Evolutionary conservation across 768 basidiomycete species (phyloP), one percentile per base, ranked within the genome.

Genomic region (Pisolithus tinctorius): DNA sequence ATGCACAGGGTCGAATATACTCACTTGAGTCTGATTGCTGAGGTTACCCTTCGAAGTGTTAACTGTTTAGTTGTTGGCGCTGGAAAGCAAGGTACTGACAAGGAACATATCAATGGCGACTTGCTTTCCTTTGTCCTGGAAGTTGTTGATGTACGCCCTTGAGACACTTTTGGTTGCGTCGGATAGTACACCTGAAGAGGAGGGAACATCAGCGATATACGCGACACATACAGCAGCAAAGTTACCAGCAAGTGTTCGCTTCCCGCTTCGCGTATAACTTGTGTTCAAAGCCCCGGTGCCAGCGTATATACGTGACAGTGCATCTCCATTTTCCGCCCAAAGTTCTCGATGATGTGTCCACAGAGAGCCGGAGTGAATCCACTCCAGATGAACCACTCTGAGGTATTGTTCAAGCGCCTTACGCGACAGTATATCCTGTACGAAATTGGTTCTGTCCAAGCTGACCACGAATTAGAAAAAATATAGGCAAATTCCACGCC

Each of bases 241-340:
- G 71, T 13, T 60, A 86, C 88, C 88, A 45, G 88, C 94, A 48
- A 97, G 69, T 4, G 94, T 97, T 54, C 92, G 80, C 71, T 96
- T 99, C 41, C 96, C 96, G 55, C 81, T 94, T 44, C 96, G 74
- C 0, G 96, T 99, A 65, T 92, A 94, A 60, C 89, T 93, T 4
- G 96, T 98, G 62, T 99, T 99, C 56, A 99, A 71, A 17, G 96
- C 88, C 16, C 88, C 88, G 4, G 88, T 91, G 36, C 88, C 96
- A 38, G 94, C 94, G 67, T 99, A 99, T 57, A 95, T 95, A 51
- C 85, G 84, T 16, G 90, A 93, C 37, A 99, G 66, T 0, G 90
- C 88, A 64, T 96, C 93, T 11, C 93, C 93, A 60, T 93, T 95
- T 72, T 94, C 95, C 1, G 96, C 96, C 94, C 94, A 99, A 4